Evolutionary conservation across 2,329 filamentous ascomycete species (phyloP).

Genomic region (Calonectria henricotiae): DNA sequence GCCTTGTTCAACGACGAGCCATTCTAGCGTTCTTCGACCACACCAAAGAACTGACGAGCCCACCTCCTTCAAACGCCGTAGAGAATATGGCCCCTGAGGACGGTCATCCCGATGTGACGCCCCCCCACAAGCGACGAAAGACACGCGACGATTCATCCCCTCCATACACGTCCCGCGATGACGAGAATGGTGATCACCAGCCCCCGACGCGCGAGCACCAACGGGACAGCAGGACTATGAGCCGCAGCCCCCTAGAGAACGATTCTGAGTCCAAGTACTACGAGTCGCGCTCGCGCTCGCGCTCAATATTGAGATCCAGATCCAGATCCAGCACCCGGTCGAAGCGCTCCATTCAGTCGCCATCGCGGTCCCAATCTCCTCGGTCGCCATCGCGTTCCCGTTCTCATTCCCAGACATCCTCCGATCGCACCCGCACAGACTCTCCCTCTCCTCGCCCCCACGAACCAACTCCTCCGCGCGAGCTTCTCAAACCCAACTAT

Average conservation of each 20-base stretch:
- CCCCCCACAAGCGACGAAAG: slow-evolving; percentile 56
- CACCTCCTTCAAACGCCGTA: not conserved
- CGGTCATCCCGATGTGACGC: slow-evolving; percentile 49
- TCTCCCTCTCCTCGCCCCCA: slow-evolving; percentile 50
- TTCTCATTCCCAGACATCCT: slow-evolving; percentile 53
- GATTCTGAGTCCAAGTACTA: slow-evolving; percentile 50
- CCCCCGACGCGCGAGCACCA: slow-evolving; percentile 45
- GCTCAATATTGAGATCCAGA: slow-evolving; percentile 56
- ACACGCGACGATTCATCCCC: slow-evolving; percentile 54
- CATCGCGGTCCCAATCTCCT: slow-evolving; percentile 54
- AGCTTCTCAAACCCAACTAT: slow-evolving; percentile 77
- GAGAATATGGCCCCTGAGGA: slow-evolving; percentile 54
- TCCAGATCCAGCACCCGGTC: slow-evolving; percentile 60
- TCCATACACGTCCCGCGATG: slow-evolving; percentile 49
- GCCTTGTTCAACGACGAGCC: slow-evolving; percentile 44
- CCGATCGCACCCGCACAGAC: slow-evolving; percentile 54
- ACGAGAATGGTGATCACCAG: slow-evolving; percentile 40
- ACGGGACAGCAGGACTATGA: slow-evolving; percentile 48
- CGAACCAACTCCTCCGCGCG: slow-evolving; percentile 60
- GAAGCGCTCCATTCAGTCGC: slow-evolving; percentile 55
- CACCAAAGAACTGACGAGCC: slow-evolving; percentile 8
- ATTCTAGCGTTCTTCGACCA: not conserved
- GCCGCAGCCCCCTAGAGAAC: slow-evolving; percentile 48
- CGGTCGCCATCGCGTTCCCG: slow-evolving; percentile 54
- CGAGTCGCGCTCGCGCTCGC: slow-evolving; percentile 56